A percentile compares a stretch with the other conserved stretches of the same genome.
Conservation (phyloP, 2,329 filamentous ascomycete genomes). For the Thelonectria discophora region DNA sequence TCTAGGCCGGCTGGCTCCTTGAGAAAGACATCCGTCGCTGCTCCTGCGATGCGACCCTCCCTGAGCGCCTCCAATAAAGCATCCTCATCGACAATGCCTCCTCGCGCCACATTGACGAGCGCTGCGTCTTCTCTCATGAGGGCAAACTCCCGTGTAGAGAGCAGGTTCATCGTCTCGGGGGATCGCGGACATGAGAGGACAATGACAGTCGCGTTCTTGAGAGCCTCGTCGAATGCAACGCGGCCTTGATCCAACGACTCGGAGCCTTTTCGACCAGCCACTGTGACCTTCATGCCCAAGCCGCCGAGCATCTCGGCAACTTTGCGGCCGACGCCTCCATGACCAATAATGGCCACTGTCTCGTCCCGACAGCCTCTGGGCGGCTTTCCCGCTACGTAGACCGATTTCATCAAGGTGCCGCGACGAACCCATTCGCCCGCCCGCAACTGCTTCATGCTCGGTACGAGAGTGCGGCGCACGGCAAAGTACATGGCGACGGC, state of each 20-base stretch:
- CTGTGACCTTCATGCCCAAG: constrained; percentile 20
- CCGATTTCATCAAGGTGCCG: constrained; percentile 6
- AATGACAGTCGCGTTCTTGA: not conserved
- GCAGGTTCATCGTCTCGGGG: constrained; percentile 6
- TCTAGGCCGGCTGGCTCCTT: constrained; percentile 14
- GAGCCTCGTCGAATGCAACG: not conserved
- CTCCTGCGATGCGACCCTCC: constrained; percentile 14
- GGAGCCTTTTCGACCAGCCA: constrained; percentile 8
- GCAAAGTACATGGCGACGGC: constrained; percentile 75
- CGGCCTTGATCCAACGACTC: not conserved
- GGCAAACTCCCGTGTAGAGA: not conserved
- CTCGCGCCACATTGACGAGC: constrained; percentile 22
- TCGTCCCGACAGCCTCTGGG: constrained; percentile 42
- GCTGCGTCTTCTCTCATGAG: constrained; percentile 14
- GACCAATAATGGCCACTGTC: constrained; percentile 41
- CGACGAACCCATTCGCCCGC: constrained; percentile 13
- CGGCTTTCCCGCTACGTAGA: constrained; percentile 28
- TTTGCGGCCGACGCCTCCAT: constrained; percentile 39
- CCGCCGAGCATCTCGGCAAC: constrained; percentile 33
- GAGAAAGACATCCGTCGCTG: constrained; percentile 21
- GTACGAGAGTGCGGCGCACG: constrained; percentile 21
- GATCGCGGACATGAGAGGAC: constrained; percentile 8
- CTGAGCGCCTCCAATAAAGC: constrained; percentile 17
- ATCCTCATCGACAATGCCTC: constrained; percentile 18
- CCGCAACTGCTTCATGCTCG: constrained; percentile 7